Evolutionary conservation across 306 rosid species (phyloP), one percentile per base, ranked within the genome.

Genomic region (Prunus padus): DNA sequence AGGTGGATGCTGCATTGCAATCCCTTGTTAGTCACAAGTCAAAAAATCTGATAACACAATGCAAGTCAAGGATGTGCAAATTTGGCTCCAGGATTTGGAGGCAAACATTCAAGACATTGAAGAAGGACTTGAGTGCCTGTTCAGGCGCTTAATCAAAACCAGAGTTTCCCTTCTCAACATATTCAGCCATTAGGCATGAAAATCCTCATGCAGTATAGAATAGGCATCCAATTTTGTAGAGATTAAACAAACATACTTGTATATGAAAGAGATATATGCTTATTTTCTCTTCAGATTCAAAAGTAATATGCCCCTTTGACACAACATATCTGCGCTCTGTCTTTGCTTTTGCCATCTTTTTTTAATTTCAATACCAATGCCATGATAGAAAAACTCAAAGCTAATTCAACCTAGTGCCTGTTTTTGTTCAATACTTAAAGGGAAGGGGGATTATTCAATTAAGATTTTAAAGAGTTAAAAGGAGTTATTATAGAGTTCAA

Each of bases 91-190:
- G 70, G 69, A 78, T 15, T 65, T 76, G 4, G 80, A 79, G 68
- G 16, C 63, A 19, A 57, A 51, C 74, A 77, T 79, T 20, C 51
- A 76, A 37, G 79, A 67, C 3, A 23, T 79, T 42, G 77, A 79
- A 50, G 71, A 60, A 33, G 69, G 74, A 64, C 40, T 84, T 5
- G 77, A 76, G 22, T 26, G 54, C 16, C 75, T 84, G 11, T 77
- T 73, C 26, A 69, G 80, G 71, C 55, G 33, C 67, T 47, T 80
- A 20, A 80, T 84, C 71, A 73, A 55, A 51, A 59, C 71, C 37
- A 71, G 84, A 77, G 65, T 77, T 0, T 84, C 82, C 11, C 72
- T 84, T 67, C 87, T 84, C 63, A 84, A 76, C 59, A 63, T 80
- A 65, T 60, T 84, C 66, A 80, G 80, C 71, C 25, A 84, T 71